phyloP scores from a whole-genome alignment of 805 yeast species.

The Nakazawaea populi region DNA sequence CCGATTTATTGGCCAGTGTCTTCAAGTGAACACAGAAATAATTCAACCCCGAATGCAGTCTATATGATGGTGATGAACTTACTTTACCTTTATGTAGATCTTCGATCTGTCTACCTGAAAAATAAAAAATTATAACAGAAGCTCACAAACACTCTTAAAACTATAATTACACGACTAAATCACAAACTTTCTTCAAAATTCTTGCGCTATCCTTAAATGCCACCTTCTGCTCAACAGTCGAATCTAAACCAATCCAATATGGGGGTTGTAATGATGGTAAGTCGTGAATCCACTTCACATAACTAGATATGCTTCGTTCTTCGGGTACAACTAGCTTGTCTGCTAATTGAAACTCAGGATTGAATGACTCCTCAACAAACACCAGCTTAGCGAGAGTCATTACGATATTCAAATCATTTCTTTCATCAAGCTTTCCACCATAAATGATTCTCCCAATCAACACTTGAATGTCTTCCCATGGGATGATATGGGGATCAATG shows the following conservation, averaged over 20 bases:
- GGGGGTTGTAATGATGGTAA: slow-evolving; percentile 52
- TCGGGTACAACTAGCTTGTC: slow-evolving; percentile 43
- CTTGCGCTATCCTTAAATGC: slow-evolving; percentile 11
- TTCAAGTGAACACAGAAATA: not conserved
- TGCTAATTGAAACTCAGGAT: slow-evolving; percentile 35
- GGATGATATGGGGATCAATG: slow-evolving; percentile 39
- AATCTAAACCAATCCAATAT: slow-evolving; percentile 46
- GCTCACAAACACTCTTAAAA: not conserved
- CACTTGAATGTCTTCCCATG: slow-evolving; percentile 47
- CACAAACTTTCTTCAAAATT: not conserved
- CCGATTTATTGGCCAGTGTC: not conserved
- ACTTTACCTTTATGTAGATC: no score
- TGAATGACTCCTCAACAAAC: slow-evolving; percentile 36
- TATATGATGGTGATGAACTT: no score
- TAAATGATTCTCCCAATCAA: slow-evolving; percentile 52
- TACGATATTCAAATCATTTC: slow-evolving; percentile 33
- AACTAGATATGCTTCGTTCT: slow-evolving; percentile 27
- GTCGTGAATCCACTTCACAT: slow-evolving; percentile 39
- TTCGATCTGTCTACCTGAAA: not conserved
- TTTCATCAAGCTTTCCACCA: slow-evolving; percentile 55
- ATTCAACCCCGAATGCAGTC: no score
- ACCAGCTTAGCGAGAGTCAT: slow-evolving; percentile 26
- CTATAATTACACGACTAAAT: not conserved
- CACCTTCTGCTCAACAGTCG: slow-evolving; percentile 32
- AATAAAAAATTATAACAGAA: not conserved